phyloP scores from a whole-genome alignment of 257 asterid species.

The Solanum chmielewskii region DNA sequence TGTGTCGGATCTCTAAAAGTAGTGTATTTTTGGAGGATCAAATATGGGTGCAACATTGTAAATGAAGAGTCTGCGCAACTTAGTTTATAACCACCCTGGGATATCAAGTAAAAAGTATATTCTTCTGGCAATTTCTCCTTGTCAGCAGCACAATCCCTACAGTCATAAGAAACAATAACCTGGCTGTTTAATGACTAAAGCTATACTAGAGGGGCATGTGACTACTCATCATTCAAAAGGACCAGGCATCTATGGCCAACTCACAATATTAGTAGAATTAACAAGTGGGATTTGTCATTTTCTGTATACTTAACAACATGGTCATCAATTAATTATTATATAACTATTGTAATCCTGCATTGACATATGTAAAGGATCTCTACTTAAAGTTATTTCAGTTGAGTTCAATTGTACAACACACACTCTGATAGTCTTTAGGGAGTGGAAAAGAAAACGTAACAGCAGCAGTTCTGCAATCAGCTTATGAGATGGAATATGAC shows the following conservation, averaged over 20 bases:
- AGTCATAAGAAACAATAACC: not conserved
- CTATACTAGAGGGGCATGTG: slow-evolving; percentile 2
- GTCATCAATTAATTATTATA: not conserved
- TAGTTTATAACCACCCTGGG: not conserved
- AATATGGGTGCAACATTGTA: not conserved
- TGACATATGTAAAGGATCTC: not conserved
- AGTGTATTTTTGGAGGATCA: not conserved
- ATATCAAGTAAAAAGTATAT: not conserved
- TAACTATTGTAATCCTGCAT: not conserved
- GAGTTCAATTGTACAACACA: not conserved
- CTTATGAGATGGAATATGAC: not conserved
- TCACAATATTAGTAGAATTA: not conserved
- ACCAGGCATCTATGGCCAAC: not conserved
- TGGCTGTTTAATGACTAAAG: not conserved
- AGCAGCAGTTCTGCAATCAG: not conserved
- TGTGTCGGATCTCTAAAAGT: not conserved
- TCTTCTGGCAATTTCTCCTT: not conserved
- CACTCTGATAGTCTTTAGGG: not conserved
- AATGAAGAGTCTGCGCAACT: not conserved
- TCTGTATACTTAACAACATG: not conserved
- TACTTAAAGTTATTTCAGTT: not conserved
- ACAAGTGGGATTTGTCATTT: not conserved
- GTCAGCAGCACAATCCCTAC: not conserved
- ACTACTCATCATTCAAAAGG: not conserved
- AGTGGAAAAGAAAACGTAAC: not conserved